Base-by-base conservation (phyloP, 495 filamentous ascomycete genomes). In the Aspergillus hancockii region DNA sequence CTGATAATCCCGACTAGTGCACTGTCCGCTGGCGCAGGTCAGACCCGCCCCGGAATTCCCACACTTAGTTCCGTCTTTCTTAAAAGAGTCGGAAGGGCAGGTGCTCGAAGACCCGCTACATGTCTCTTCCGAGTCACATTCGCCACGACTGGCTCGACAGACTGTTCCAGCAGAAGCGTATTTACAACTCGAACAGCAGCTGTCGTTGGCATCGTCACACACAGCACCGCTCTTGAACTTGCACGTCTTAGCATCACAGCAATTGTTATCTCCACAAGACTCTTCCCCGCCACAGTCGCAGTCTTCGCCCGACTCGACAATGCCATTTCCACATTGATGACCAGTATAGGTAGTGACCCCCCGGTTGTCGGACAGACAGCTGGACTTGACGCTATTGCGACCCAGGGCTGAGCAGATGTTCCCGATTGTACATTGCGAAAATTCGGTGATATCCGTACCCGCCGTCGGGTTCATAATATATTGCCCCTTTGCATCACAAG, bases 391-490 rank as follows among this genome's bases (percentile, higher is more conserved):
- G 59, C 86, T 88, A 65, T 90, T 91, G 51, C 89, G 85, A 49
- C 83, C 85, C 53, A 98, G 80, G 41, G 92, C 93, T n/a, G 89
- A 90, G 73, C 94, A 98, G 61, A 98, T 90, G 66, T 98, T 98
- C 57, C 94, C 94, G 59, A 98, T 81, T 12, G 86, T 87, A 75
- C 94, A 98, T 21, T 85, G 82, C 12, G 93, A 97, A 72, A 98
- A 98, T 23, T 83, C 69, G 1, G 79, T 87, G 69, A 96, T 90
- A 50, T 83, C 80, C 25, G 79, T 68, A 16, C 77, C 82, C 0
- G 94, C 92, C 31, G 88, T 93, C 0, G 94, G 94, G 67, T 98
- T 97, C 94, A 98, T 98, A 71, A 98, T 91, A 72, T 87, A 98
- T 46, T 80, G 69, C 22, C 85, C 87, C 32, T 78, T 73, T 34